Conservation (phyloP, 352 stramenopile species). For the Globisporangium nagaii region DNA sequence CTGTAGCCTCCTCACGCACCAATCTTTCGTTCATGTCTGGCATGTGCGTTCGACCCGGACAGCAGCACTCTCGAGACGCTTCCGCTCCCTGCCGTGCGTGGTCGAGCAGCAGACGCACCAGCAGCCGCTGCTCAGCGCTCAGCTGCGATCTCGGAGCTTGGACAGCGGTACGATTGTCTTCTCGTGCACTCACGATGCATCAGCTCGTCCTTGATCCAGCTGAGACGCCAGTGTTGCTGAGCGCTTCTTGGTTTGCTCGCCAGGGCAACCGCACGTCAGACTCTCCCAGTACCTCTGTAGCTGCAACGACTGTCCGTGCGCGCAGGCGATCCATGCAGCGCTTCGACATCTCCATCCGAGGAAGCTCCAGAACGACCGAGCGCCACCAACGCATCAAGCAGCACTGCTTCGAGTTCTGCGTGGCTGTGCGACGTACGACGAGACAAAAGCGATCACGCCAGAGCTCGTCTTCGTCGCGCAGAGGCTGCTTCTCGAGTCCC, state of each 20-base stretch:
- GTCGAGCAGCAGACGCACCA: background rate
- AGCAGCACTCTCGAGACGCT: background rate
- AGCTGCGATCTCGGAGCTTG: slow-evolving; percentile 2
- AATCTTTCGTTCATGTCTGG: background rate
- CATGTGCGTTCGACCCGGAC: too few relatives aligned
- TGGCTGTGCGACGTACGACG: slow-evolving; percentile 64
- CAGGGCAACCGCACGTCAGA: background rate
- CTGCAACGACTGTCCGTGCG: slow-evolving; percentile 57
- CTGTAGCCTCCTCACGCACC: too few relatives aligned
- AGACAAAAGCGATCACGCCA: slow-evolving; percentile 42
- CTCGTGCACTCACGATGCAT: background rate
- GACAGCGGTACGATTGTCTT: slow-evolving; percentile 1
- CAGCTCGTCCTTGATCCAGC: too few relatives aligned
- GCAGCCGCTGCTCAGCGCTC: background rate
- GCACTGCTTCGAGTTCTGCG: slow-evolving; percentile 47
- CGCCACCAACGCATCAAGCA: slow-evolving; percentile 1
- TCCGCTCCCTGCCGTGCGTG: background rate
- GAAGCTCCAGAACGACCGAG: slow-evolving; percentile 16
- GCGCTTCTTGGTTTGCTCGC: too few relatives aligned
- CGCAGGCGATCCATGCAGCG: slow-evolving; percentile 33
- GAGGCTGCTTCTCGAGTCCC: slow-evolving; percentile 37
- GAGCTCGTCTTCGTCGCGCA: slow-evolving; percentile 36
- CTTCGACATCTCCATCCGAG: slow-evolving; percentile 28
- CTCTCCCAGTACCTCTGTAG: slow-evolving; percentile 40
- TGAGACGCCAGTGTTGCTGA: background rate